Evolutionary conservation across 441 rosid species (phyloP).

Genomic region (Eruca vesicaria): DNA sequence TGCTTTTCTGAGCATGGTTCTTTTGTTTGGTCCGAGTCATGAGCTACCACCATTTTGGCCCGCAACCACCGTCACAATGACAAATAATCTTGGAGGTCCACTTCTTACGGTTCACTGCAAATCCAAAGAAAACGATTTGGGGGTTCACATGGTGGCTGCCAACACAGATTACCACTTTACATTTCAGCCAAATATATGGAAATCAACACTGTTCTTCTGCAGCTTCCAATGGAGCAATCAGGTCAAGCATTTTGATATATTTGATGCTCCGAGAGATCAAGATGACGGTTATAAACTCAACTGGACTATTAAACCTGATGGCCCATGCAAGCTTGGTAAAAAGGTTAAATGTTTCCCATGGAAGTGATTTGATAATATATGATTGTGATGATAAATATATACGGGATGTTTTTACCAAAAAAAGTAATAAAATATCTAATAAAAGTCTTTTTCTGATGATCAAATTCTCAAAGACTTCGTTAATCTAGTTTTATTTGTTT

Average conservation of each 20-base stretch:
- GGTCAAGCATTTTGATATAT: not conserved
- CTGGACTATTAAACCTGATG: not conserved
- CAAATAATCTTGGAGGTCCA: slow-evolving; percentile 12
- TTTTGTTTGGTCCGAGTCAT: slow-evolving; percentile 7
- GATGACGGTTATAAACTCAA: not conserved
- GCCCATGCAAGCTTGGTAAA: not conserved
- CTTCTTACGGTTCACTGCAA: slow-evolving; percentile 28
- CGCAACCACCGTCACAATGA: not conserved
- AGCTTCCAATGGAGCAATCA: slow-evolving; percentile 1
- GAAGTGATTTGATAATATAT: not conserved
- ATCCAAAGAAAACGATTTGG: slow-evolving; percentile 30
- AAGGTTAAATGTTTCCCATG: not conserved
- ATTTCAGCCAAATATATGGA: too few relatives aligned
- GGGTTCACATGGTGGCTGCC: too few relatives aligned
- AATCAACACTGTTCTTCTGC: slow-evolving; percentile 28
- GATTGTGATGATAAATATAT: not conserved
- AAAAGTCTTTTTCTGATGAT: not conserved
- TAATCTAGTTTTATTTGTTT: not conserved
- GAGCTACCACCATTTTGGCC: slow-evolving; percentile 15
- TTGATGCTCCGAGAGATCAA: not conserved
- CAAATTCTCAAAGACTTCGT: too few relatives aligned
- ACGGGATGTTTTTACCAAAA: not conserved
- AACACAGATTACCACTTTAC: too few relatives aligned
- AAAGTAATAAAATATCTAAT: not conserved
- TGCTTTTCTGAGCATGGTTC: not conserved